Evolutionary conservation across 1,139 yeast species (phyloP).

Genomic region (Trichomonascaceae sp.): DNA sequence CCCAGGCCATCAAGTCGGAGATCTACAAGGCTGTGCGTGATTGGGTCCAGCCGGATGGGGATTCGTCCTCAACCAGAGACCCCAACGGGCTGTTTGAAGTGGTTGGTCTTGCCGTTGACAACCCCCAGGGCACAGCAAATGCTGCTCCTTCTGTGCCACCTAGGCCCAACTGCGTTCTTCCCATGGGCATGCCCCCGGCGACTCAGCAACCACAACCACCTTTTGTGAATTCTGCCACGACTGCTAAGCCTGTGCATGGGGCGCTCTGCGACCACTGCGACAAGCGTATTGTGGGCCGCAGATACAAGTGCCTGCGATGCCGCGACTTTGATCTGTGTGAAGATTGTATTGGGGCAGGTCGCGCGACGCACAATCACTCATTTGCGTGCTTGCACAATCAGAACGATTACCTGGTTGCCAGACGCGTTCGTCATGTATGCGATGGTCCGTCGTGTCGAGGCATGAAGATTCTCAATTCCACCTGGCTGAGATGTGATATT

Average conservation of each 20-base stretch:
- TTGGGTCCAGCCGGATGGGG: background rate
- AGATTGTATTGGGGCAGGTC: constrained; percentile 21
- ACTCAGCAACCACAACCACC: background rate
- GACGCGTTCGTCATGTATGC: constrained; percentile 1
- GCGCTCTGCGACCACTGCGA: constrained; percentile 15
- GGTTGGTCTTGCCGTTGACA: background rate
- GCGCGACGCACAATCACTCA: constrained; percentile 9
- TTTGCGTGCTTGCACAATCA: constrained; percentile 12
- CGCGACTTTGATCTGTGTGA: constrained; percentile 40
- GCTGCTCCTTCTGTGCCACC: background rate
- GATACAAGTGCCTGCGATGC: constrained; percentile 40
- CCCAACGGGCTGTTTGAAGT: background rate
- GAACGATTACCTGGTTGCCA: constrained; percentile 5
- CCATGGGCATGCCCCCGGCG: background rate
- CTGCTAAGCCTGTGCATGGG: constrained; percentile 3
- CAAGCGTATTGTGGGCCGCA: constrained; percentile 11
- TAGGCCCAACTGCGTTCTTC: background rate
- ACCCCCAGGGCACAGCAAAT: background rate
- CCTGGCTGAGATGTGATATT: constrained; percentile 31
- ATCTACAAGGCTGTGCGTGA: background rate
- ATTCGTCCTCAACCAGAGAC: background rate
- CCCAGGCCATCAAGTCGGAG: background rate
- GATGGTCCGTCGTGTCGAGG: constrained; percentile 5
- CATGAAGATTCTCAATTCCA: constrained; percentile 6
- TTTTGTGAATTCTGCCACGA: background rate